A percentile compares a stretch with the other conserved stretches of the same genome.
Conservation (phyloP, 495 filamentous ascomycete genomes). For the Podospora pseudoanserina region DNA sequence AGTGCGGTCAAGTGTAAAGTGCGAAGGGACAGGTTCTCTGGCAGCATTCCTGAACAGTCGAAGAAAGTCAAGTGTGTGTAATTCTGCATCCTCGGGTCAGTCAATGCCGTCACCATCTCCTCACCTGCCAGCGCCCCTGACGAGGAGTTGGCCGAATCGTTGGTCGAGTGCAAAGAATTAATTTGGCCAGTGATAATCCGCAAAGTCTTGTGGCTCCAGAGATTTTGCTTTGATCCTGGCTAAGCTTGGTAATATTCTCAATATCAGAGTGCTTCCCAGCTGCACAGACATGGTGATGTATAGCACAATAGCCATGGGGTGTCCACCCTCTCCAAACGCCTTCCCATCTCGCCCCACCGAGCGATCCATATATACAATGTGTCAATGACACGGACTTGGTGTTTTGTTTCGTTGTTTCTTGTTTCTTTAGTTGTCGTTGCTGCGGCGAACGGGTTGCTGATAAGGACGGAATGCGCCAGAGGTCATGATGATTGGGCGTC, state of each 20-base stretch:
- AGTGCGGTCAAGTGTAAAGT: slow-evolving; percentile 5
- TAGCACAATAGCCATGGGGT: slow-evolving; percentile 13
- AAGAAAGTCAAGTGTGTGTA: background rate
- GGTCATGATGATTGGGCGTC: slow-evolving; percentile 61
- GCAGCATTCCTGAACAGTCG: background rate
- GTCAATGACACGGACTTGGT: slow-evolving; percentile 23
- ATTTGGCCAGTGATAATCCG: background rate
- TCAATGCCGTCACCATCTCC: background rate
- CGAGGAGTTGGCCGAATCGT: background rate
- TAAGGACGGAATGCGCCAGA: slow-evolving; percentile 43
- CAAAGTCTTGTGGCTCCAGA: background rate
- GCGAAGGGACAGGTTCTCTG: background rate
- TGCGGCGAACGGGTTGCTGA: slow-evolving; percentile 13
- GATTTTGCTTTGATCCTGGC: background rate
- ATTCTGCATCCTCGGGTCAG: background rate
- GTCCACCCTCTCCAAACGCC: slow-evolving; percentile 20
- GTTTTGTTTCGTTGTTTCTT: background rate
- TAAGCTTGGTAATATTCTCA: background rate
- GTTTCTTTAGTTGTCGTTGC: slow-evolving; percentile 18
- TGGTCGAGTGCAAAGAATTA: background rate
- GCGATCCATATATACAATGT: slow-evolving; percentile 26
- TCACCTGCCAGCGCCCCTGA: background rate
- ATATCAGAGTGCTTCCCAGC: background rate
- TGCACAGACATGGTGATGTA: slow-evolving; percentile 1
- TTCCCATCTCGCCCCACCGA: slow-evolving; percentile 16